Conservation (phyloP, 805 yeast species). For the Candida easanensis region DNA sequence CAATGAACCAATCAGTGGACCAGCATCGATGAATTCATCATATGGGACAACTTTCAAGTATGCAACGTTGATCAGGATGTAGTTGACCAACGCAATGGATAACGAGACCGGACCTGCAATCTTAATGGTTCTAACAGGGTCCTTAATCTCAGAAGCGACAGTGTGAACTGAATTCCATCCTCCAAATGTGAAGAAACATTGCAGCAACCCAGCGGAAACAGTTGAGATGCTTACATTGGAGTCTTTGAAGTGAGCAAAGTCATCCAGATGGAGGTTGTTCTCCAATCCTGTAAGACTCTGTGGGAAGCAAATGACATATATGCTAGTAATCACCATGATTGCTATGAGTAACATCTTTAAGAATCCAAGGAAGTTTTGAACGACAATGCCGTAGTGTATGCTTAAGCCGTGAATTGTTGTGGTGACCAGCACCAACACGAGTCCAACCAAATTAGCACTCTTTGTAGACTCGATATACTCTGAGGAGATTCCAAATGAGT, state of each 20-base stretch:
- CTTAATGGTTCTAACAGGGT: conserved; percentile 54
- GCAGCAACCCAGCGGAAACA: conserved; percentile 52
- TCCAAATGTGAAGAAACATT: conserved; percentile 55
- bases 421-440: conserved; percentile 34
- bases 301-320: conserved; percentile 50
- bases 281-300: conserved; percentile 42
- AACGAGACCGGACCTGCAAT: conserved; percentile 61
- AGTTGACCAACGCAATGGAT: conserved; percentile 44
- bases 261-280: conserved; percentile 30
- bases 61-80: conserved; percentile 51
- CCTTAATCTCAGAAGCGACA: conserved; percentile 57
- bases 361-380: conserved; percentile 63
- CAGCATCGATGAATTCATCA: conserved; percentile 51
- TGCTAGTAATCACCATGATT: conserved; percentile 54
- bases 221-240: conserved; percentile 39
- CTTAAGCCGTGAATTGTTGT: conserved; percentile 55
- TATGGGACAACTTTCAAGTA: conserved; percentile 53
- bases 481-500: conserved; percentile 41
- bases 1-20: conserved; percentile 57
- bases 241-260: conserved; percentile 33
- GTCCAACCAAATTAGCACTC: conserved; percentile 39
- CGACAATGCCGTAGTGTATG: conserved; percentile 52
- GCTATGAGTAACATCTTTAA: conserved; percentile 54
- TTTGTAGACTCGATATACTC: conserved; percentile 29
- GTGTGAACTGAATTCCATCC: conserved; percentile 67